Evolutionary conservation across 1,139 yeast species (phyloP), one percentile per base, ranked within the genome.

Genomic region (Geotrichum carabidarum): DNA sequence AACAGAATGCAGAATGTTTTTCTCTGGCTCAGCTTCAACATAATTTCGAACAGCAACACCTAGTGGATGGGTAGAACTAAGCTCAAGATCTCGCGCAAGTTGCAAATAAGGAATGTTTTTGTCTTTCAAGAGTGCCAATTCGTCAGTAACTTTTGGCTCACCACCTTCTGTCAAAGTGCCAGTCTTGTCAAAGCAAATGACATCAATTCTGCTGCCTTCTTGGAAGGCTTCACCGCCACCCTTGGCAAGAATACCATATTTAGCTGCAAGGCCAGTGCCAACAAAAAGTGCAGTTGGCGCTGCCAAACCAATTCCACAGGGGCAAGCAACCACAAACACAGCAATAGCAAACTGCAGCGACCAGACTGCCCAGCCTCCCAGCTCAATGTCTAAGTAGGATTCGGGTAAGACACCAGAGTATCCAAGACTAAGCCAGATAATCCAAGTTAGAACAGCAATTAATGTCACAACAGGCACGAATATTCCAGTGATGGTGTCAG

Each of bases 261-360:
- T 75, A 0, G 96, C 96, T 31, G 94, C 95, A 17, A 86, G 77
- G 1, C 95, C 95, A 11, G 95, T 83, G 15, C 96, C 96, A 4
- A 88, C 95, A 84, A 86, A 87, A 35, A 88, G 78, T 0, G 96
- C 96, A 2, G 95, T 87, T 1, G 96, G 96, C 0, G 96, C 95
- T 14, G 96, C 96, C 46, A 89, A 74, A 5, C 96, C 96, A 48
- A 88, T 76, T 1, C 95, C 96, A 76, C 96, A 89, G 0, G 96
- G 96, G 68, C 96, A 89, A 0, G 96, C 96, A 48, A 89, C 90
- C 8, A 83, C 94, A 71, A 86, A 84, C 5, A 86, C 93, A 0
- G 93, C 80, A 61, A 86, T 83, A 0, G 91, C 81, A 69, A 86
- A 86, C 61, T 85, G 84, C 57, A 86, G 73, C 0, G 91, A 82